Base-by-base conservation (phyloP, 768 basidiomycete genomes). In the Cystobasidium onofrii region DNA sequence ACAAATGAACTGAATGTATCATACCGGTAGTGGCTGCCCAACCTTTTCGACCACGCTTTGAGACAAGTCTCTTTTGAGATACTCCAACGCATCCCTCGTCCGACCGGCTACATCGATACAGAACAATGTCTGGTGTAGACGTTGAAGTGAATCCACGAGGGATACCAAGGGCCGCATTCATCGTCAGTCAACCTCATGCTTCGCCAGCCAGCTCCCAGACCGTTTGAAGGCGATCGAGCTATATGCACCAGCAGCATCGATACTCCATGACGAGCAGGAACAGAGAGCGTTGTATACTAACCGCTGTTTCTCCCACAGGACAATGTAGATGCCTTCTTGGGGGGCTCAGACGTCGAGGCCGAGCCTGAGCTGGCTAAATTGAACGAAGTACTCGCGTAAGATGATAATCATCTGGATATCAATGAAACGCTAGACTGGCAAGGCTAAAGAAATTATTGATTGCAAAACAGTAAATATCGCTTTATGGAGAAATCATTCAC, bases 351-450 rank as follows among this genome's bases (percentile, higher is more conserved):
- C 57, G 89, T 84, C 1, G 89, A 89, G 61, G 87, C 90, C 27
- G 94, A 97, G 79, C 83, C 82, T 31, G 86, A 89, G 0, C 84
- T 99, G 74, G 88, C 87, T 80, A 84, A 84, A 52, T 90, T 97
- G 79, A 91, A 96, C 80, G 92, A 95, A 82, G 92, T 91, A 27
- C 86, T 96, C 81, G 90, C 93, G 94, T 97, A 83, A 82, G 93
- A 83, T 34, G 25, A 34, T 36, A 13, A 23, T 64, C 60, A 39
- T 61, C 4, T 88, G 25, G 87, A 91, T 60, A 88, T 84, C 0
- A 89, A 88, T 61, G 87, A 89, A 29, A 92, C 96, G 79, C 83
- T 82, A 31, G 86, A 89, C 0, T 84, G 97, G 73, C 88, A 87
- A 80, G 52, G 90, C 97, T 79, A 90, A 96, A 79, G 92, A 94